A percentile compares a stretch with the other conserved stretches of the same genome.
Evolutionary conservation across 768 basidiomycete genomes (phyloP).

Genomic region (Tricholoma bakamatsutake): DNA sequence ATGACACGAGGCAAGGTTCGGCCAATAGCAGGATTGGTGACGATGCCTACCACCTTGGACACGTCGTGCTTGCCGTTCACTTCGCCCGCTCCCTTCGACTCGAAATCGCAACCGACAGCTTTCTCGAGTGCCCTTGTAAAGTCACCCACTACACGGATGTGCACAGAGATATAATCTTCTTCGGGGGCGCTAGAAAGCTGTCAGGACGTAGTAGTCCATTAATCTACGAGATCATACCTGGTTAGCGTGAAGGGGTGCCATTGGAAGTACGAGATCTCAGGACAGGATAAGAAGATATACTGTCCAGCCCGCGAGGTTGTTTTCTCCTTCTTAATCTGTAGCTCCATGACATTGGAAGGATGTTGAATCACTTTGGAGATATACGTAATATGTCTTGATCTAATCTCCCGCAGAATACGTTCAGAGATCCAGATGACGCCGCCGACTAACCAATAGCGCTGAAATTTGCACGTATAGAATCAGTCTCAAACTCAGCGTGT

Average conservation of each 20-base stretch:
- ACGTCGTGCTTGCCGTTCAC: constrained; percentile 35
- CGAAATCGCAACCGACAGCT: constrained; percentile 80
- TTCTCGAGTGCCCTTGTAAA: constrained; percentile 82
- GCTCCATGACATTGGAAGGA: constrained; percentile 88
- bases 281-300: constrained; percentile 90
- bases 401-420: constrained; percentile 87
- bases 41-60: constrained; percentile 51
- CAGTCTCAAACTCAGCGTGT: not conserved
- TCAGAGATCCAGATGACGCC: constrained; percentile 83
- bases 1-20: constrained; percentile 83
- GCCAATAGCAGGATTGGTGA: constrained; percentile 54
- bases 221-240: constrained; percentile 37
- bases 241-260: constrained; percentile 98
- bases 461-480: constrained; percentile 4
- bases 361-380: constrained; percentile 95
- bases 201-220: not conserved
- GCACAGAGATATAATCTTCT: constrained; percentile 92
- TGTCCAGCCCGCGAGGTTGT: constrained; percentile 79
- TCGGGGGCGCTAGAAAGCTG: constrained; percentile 67
- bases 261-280: constrained; percentile 90
- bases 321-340: constrained; percentile 97
- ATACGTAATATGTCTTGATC: constrained; percentile 86
- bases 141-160: constrained; percentile 89
- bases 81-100: constrained; percentile 45
- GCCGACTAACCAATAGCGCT: constrained; percentile 90